These are phyloP conservation scores for Nepenthes gracilis DNA, from an alignment of 148 eudicot genomes.

Conservation along the genomic window DNA sequence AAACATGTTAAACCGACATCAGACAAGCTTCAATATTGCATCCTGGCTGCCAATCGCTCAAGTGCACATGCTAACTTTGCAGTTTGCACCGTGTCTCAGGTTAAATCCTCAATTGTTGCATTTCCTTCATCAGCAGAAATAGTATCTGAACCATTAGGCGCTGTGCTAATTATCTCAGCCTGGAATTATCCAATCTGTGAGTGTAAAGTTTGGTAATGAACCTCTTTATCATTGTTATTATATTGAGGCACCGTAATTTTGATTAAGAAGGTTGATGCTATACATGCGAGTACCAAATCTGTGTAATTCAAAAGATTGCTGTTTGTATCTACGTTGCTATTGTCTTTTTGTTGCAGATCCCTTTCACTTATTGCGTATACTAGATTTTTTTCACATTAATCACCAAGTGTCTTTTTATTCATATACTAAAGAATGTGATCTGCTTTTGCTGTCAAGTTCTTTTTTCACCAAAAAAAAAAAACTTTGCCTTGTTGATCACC, in stretches of 20 bases:
- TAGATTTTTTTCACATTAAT: too few relatives aligned
- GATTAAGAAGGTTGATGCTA: background rate
- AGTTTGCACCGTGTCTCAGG: conserved; percentile 17
- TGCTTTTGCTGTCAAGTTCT: too few relatives aligned
- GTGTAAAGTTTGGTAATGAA: background rate
- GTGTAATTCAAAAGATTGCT: too few relatives aligned
- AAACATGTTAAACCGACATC: background rate
- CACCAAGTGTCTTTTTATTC: too few relatives aligned
- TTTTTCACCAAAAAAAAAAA: too few relatives aligned
- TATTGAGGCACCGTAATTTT: background rate
- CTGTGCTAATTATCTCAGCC: conserved; percentile 5
- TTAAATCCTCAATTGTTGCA: conserved; percentile 15
- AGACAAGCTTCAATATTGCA: background rate
- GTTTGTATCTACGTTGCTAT: too few relatives aligned
- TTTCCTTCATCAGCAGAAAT: conserved; percentile 14
- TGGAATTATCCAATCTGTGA: conserved; percentile 15
- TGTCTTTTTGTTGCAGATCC: too few relatives aligned
- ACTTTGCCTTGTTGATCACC: too few relatives aligned
- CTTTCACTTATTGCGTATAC: too few relatives aligned
- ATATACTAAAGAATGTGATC: too few relatives aligned
- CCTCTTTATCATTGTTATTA: background rate
- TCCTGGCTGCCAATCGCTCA: background rate
- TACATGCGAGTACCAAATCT: too few relatives aligned
- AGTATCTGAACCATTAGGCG: conserved; percentile 8
- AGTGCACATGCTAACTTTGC: background rate